Percentiles rank a stretch among this genome's conserved stretches.
Evolutionary conservation across 192 early-diverging fungal species (phyloP).

Genomic region (Rhizoclosmatium sp.): DNA sequence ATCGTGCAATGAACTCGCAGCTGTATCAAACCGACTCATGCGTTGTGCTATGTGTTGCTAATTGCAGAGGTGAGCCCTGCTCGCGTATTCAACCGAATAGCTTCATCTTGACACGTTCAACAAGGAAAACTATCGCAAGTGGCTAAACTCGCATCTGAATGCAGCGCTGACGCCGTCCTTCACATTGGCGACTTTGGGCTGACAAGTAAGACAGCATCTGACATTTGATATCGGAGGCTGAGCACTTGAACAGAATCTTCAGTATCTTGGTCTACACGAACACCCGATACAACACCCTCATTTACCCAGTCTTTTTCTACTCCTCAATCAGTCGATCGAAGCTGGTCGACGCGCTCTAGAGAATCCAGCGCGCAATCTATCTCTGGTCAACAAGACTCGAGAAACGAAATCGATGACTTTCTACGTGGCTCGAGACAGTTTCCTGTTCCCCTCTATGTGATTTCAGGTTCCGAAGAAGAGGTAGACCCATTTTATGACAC

Average conservation of each 20-base stretch:
- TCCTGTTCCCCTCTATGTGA: conserved; percentile 10
- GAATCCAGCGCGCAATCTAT: no score
- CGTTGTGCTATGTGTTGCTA: conserved; percentile 2
- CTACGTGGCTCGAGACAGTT: neutral
- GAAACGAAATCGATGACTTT: neutral
- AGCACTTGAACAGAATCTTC: no score
- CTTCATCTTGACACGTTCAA: neutral
- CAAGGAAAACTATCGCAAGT: conserved; percentile 13
- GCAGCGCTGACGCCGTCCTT: conserved; percentile 13
- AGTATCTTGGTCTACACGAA: no score
- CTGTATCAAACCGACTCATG: neutral
- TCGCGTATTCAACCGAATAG: neutral
- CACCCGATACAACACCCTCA: no score
- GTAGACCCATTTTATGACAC: neutral
- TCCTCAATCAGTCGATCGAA: no score
- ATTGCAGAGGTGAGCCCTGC: conserved; percentile 4
- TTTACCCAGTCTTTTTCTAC: no score
- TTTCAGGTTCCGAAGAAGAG: neutral
- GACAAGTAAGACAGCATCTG: no score
- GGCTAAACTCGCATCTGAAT: neutral
- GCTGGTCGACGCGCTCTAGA: no score
- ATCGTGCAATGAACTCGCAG: neutral
- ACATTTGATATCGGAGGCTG: no score
- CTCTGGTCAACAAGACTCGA: neutral
- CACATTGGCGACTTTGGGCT: conserved; percentile 27